Evolutionary conservation across 129 eudicot species (phyloP).

Genomic region (Smallanthus sonchifolius): DNA sequence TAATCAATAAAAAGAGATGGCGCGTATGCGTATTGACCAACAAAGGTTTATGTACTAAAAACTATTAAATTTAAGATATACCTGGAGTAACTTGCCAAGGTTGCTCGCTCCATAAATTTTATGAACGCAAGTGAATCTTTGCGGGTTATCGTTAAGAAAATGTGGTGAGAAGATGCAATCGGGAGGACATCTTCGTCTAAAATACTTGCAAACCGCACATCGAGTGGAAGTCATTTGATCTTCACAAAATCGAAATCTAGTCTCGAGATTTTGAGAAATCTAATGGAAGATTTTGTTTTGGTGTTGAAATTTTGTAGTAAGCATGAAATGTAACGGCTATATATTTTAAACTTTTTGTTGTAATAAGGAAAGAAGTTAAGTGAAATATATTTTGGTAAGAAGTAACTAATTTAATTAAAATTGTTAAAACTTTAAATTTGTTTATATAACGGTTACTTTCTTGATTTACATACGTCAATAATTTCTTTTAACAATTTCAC

Average conservation of each 20-base stretch:
- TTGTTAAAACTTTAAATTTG: neutral
- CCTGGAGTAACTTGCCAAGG: conserved; percentile 40
- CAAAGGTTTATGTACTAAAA: no score
- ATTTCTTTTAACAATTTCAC: neutral
- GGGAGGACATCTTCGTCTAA: conserved; percentile 40
- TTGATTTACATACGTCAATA: neutral
- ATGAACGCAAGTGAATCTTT: conserved; percentile 40
- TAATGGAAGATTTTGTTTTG: conserved; percentile 11
- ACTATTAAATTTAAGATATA: conserved; percentile 9
- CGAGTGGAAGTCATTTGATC: conserved; percentile 25
- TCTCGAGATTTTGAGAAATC: conserved; percentile 16
- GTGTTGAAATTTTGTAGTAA: neutral
- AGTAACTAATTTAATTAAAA: neutral
- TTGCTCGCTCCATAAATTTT: conserved; percentile 48
- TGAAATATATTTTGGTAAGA: conserved; percentile 16
- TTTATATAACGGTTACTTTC: neutral
- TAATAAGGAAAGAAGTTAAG: conserved; percentile 12
- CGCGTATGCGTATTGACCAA: no score
- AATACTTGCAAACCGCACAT: conserved; percentile 50
- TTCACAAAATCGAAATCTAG: neutral
- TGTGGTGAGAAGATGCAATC: conserved; percentile 44
- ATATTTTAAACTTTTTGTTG: conserved; percentile 3
- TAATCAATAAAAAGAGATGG: neutral
- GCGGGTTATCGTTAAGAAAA: conserved; percentile 39
- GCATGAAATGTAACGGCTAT: conserved; percentile 23